Base-by-base conservation (phyloP, 768 basidiomycete genomes). In the Lepiota brunneoincarnata region DNA sequence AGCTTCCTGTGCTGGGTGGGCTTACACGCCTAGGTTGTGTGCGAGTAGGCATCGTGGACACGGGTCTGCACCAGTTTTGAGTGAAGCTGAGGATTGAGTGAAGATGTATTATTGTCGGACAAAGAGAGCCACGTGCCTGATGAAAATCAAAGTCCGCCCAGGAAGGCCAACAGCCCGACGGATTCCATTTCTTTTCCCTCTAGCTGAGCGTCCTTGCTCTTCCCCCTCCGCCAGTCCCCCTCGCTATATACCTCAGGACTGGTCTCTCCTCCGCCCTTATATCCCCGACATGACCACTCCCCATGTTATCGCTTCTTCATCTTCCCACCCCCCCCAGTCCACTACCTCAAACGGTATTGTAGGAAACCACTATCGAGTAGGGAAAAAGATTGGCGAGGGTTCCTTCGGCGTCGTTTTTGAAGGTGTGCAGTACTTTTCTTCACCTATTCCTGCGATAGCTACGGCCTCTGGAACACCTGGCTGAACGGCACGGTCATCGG, bases 361-460 rank as follows among this genome's bases (percentile, higher is more conserved):
- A 55, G 89, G 89, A 39, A 84, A 77, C 63, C 83, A 90, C 68
- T 91, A 83, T 67, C 81, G 90, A 59, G 94, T 98, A 48, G 96
- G 96, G 47, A 94, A 96, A 81, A 98, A 98, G 84, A 96, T 98
- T 69, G 96, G 96, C 44, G 96, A 99, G 74, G 96, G 96, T 47
- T 91, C 89, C n/a, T 99, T 99, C 68, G 96, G 96, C 64, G 96
- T 98, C 60, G 89, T 98, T 58, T 93, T 97, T 72, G 87, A 98
- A 81, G 88, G 97, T 94, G 66, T 47, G 77, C 73, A 6, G 52
- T 50, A 23, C 35, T 40, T 48, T 5, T 39, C 14, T n/a, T 56
- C 24, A 38, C 34, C 42, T 49, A 26, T 43, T 43, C 15, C 7
- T 51, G 24, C 35, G 14, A 24, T 49, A 12, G 40, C 21, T 18